A percentile compares a stretch with the other conserved stretches of the same genome.
Conservation (phyloP, 257 asterid species). For the Hygrophila difformis region DNA sequence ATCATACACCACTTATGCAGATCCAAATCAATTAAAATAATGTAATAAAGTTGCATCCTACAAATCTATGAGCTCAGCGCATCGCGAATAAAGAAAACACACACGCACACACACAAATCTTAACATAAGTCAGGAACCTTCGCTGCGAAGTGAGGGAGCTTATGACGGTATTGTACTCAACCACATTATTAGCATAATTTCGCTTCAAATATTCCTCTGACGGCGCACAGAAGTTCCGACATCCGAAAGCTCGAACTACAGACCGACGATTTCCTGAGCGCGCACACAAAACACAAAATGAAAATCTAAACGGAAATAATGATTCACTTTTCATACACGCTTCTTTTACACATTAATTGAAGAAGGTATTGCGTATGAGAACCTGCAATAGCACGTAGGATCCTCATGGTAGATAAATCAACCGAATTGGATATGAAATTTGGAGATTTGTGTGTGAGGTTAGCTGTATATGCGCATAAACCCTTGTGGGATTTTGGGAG, state of each 20-base stretch:
- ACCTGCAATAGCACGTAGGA: conserved; percentile 53
- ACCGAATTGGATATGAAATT: conserved; percentile 6
- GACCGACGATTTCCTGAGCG: conserved; percentile 42
- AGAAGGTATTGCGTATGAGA: background rate
- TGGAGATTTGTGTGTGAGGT: conserved; percentile 8
- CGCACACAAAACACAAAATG: background rate
- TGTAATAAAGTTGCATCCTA: background rate
- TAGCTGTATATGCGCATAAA: conserved; percentile 15
- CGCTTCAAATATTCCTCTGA: conserved; percentile 61
- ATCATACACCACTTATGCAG: background rate
- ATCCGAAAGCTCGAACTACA: conserved; percentile 44
- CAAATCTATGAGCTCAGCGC: background rate
- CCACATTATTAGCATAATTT: conserved; percentile 72
- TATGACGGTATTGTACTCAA: conserved; percentile 75
- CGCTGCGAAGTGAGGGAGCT: conserved; percentile 60
- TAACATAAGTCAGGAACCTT: conserved; percentile 27
- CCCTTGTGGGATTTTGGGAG: too few relatives aligned
- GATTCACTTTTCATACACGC: background rate
- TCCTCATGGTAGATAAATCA: conserved; percentile 33
- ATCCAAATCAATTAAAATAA: too few relatives aligned
- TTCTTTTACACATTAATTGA: background rate
- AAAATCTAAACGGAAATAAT: too few relatives aligned
- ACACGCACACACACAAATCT: background rate
- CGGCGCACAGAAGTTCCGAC: conserved; percentile 50
- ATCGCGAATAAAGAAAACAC: background rate